Evolutionary conservation across 148 eudicot species (phyloP), one percentile per base, ranked within the genome.

Genomic region (Heliamphora exappendiculata): DNA sequence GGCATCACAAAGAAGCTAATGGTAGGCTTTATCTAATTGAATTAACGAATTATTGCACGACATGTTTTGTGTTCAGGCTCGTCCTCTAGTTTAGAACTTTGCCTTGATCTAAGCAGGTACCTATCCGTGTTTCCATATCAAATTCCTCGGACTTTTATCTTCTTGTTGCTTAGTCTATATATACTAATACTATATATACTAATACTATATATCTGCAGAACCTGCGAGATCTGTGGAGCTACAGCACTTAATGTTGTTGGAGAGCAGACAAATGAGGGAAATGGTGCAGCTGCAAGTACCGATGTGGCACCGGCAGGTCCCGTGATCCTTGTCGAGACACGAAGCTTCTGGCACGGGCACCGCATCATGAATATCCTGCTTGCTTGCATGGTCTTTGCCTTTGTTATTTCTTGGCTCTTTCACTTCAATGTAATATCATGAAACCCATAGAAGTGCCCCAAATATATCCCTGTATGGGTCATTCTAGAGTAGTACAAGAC

Each of bases 161-260:
- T 47, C 66, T 60, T 36, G 24, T 24, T 36, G 22, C 28, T 31
- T 24, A 3, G 29, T 41, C 11, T 28, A 60, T n/a, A 36, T 37
- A 65, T 58, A 16, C 33, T 9, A 41, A 2, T 8, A 9, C 9
- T 47, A 10, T 47, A 47, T 47, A 9, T 47, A 14, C 50, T n/a
- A n/a, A n/a, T n/a, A n/a, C n/a, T n/a, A n/a, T n/a, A n/a, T n/a
- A n/a, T 80, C 26, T 75, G 62, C 82, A 85, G 88, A 73, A 85
- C 75, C 70, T 85, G 88, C 67, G 88, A 85, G 83, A 82, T 85
- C 16, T 85, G 88, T 53, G 88, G 88, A 45, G 70, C 82, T 49
- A 74, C 76, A 14, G 88, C 88, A 9, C 68, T 57, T 10, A 82
- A 85, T 29, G 76, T 85, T 51, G 76, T 33, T 45, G 83, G 75